Conservation (phyloP, 345 rosid genomes). For the Eucalyptus sideroxylon region DNA sequence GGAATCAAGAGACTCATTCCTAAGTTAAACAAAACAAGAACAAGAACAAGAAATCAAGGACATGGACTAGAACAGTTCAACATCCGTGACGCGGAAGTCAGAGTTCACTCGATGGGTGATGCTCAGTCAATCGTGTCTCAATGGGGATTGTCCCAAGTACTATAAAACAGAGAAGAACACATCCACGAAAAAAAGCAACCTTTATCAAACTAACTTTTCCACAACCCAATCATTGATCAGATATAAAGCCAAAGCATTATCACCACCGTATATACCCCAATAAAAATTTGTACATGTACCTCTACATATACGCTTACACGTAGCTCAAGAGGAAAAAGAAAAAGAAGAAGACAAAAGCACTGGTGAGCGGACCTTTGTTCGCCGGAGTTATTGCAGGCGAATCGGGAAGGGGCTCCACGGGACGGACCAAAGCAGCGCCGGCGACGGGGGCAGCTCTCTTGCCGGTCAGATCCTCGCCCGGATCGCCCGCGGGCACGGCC, state of each 20-base stretch:
- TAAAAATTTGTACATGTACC: neutral
- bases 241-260: neutral
- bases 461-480: conserved; percentile 11
- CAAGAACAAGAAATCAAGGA: neutral
- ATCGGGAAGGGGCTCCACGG: conserved; percentile 33
- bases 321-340: neutral
- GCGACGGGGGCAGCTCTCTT: conserved; percentile 2
- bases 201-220: neutral
- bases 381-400: conserved; percentile 21
- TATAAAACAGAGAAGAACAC: neutral
- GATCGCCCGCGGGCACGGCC: conserved; percentile 10
- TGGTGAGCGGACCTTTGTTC: conserved; percentile 18
- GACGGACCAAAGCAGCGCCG: conserved; percentile 24
- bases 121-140: neutral
- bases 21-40: neutral
- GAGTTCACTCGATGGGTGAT: neutral
- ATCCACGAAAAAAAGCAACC: neutral
- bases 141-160: neutral
- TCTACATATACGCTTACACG: neutral
- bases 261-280: neutral
- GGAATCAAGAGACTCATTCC: neutral
- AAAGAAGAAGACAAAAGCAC: neutral
- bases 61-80: neutral
- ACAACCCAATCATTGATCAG: neutral
- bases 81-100: neutral